A percentile compares a stretch with the other conserved stretches of the same genome.
These are phyloP conservation scores for Citrus mangshanensis DNA, from an alignment of 345 rosid genomes.

Conservation along the genomic window DNA sequence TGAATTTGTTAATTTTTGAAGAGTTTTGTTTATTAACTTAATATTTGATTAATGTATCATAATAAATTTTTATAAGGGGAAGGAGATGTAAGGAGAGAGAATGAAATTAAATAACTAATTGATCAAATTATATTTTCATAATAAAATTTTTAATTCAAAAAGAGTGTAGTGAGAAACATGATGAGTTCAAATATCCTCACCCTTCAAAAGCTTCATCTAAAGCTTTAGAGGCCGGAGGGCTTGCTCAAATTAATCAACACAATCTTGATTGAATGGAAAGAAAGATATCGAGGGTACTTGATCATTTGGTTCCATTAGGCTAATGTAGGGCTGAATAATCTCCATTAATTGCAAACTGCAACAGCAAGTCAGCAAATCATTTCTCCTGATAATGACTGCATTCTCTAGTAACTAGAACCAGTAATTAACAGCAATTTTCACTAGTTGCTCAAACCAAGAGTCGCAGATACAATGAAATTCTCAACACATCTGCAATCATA, in stretches of 20 bases:
- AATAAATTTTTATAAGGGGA: too few relatives aligned
- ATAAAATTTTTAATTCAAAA: too few relatives aligned
- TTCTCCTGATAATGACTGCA: neutral
- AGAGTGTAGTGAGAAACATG: too few relatives aligned
- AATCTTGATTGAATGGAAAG: neutral
- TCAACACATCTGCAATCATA: neutral
- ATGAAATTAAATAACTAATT: too few relatives aligned
- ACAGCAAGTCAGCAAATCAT: neutral
- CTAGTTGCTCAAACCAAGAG: neutral
- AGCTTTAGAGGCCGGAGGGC: neutral
- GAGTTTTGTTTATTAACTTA: too few relatives aligned
- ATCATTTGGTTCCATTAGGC: slow-evolving; percentile 3
- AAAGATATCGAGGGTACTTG: neutral
- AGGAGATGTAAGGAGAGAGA: too few relatives aligned
- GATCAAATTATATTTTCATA: too few relatives aligned
- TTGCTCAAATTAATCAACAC: slow-evolving; percentile 6
- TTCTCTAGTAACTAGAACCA: neutral
- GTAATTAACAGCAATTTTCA: neutral
- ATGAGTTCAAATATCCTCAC: too few relatives aligned
- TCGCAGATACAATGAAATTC: too few relatives aligned
- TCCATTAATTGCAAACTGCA: neutral
- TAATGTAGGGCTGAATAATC: neutral
- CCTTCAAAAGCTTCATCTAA: slow-evolving; percentile 8
- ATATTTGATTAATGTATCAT: too few relatives aligned
- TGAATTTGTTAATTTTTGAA: too few relatives aligned